These are phyloP conservation scores for Fusarium compactum DNA, from an alignment of 2,329 filamentous ascomycete species.

Conservation along the genomic window DNA sequence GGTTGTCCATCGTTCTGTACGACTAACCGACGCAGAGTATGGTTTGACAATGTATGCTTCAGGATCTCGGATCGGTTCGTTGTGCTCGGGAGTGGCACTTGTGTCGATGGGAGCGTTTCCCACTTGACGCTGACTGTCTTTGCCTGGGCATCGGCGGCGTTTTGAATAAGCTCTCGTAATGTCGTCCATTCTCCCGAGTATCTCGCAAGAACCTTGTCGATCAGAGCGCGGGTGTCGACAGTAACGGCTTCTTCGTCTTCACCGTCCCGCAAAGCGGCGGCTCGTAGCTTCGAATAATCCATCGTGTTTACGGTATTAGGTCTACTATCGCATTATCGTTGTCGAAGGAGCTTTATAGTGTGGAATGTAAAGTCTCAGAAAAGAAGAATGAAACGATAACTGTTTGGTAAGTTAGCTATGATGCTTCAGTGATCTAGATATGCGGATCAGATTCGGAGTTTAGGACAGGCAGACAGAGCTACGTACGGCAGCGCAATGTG, in stretches of 20 bases:
- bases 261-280: constrained; percentile 85
- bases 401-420: constrained; percentile 12
- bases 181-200: constrained; percentile 97
- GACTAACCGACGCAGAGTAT: constrained; percentile 87
- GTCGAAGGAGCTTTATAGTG: not conserved
- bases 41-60: constrained; percentile 85
- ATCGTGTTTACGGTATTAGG: constrained; percentile 56
- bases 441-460: constrained; percentile 5
- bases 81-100: constrained; percentile 75
- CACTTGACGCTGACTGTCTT: constrained; percentile 90
- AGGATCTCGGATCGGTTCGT: constrained; percentile 77
- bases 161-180: constrained; percentile 94
- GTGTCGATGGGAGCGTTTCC: constrained; percentile 87
- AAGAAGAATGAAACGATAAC: not conserved
- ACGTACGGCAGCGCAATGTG: constrained; percentile 32
- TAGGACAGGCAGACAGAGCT: constrained; percentile 36
- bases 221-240: constrained; percentile 94
- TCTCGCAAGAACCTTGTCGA: constrained; percentile 95
- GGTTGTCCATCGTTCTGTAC: constrained; percentile 92
- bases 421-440: not conserved
- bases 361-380: not conserved
- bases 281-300: constrained; percentile 82
- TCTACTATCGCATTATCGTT: constrained; percentile 39
- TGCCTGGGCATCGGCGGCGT: constrained; percentile 96
- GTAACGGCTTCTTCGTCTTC: constrained; percentile 97